These are phyloP conservation scores for Phytophthora kernoviae DNA, from an alignment of 352 stramenopile species.

Conservation along the genomic window DNA sequence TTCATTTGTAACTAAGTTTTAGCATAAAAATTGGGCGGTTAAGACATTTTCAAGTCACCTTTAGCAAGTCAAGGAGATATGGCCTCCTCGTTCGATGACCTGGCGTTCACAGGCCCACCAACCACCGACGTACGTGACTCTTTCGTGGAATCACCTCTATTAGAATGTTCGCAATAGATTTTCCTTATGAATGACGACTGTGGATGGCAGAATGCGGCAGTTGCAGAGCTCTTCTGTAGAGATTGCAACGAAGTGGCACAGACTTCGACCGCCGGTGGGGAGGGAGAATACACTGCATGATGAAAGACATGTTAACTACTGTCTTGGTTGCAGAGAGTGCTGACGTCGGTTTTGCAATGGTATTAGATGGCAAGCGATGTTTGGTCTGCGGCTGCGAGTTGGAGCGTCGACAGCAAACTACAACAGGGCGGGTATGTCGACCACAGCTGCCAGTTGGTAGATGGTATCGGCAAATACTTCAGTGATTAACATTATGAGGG, in stretches of 20 bases:
- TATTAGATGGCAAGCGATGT: constrained; percentile 64
- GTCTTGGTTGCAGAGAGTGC: too few relatives aligned
- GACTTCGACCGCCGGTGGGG: constrained; percentile 53
- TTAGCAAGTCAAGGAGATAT: neutral
- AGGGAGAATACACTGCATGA: too few relatives aligned
- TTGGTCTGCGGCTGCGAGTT: constrained; percentile 70
- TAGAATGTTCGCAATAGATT: too few relatives aligned
- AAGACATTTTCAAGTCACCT: too few relatives aligned
- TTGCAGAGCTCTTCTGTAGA: constrained; percentile 51
- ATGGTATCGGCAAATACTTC: neutral
- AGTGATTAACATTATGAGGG: neutral
- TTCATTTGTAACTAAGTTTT: too few relatives aligned
- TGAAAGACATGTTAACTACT: neutral
- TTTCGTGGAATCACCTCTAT: neutral
- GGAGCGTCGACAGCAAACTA: constrained; percentile 20
- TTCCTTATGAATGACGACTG: too few relatives aligned
- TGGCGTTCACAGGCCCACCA: constrained; percentile 54
- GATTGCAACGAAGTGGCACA: constrained; percentile 69
- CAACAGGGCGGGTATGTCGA: constrained; percentile 12
- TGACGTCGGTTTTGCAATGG: neutral
- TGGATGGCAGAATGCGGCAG: neutral
- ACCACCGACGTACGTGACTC: constrained; percentile 15
- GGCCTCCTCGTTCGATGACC: constrained; percentile 67
- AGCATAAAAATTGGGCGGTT: too few relatives aligned
- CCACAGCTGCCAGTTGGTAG: neutral